These are phyloP conservation scores for Phaeosphaeriaceae sp. DNA, from an alignment of 2,329 filamentous ascomycete genomes.

Conservation along the genomic window DNA sequence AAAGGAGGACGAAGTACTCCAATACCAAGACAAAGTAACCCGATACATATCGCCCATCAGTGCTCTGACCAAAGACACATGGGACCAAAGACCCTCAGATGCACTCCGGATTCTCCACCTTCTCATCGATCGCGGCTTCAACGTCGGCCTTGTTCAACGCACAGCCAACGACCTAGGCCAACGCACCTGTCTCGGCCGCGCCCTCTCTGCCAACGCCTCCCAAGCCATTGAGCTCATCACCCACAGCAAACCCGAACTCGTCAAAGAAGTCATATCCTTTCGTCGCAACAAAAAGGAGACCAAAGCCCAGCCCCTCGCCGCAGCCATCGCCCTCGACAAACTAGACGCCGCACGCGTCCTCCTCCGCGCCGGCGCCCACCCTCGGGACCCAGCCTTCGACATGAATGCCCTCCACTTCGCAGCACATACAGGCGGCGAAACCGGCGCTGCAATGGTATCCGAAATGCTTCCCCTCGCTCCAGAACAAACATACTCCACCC, in stretches of 20 bases:
- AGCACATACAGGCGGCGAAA: conserved; percentile 17
- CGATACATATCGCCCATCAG: conserved; percentile 21
- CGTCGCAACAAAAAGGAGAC: conserved; percentile 22
- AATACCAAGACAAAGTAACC: conserved; percentile 24
- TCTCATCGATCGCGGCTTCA: conserved; percentile 19
- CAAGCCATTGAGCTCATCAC: conserved; percentile 26
- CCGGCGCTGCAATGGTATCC: conserved; percentile 15
- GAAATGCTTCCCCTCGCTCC: conserved; percentile 23
- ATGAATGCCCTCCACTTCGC: conserved; percentile 25
- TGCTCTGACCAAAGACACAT: conserved; percentile 27
- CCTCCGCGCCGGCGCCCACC: conserved; percentile 22
- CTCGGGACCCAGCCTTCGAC: conserved; percentile 24
- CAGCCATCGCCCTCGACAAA: conserved; percentile 16
- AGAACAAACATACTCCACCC: conserved; percentile 23
- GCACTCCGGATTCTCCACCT: conserved; percentile 25
- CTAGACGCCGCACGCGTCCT: conserved; percentile 21
- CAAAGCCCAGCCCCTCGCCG: conserved; percentile 21
- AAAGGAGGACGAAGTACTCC: conserved; percentile 21
- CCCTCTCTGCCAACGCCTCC: conserved; percentile 22
- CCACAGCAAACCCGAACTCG: conserved; percentile 15
- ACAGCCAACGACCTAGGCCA: conserved; percentile 20
- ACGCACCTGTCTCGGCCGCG: conserved; percentile 20
- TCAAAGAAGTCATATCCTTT: conserved; percentile 24
- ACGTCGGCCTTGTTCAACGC: conserved; percentile 17
- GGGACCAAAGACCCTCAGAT: conserved; percentile 24